phyloP scores from a whole-genome alignment of 2,329 filamentous ascomycete genomes.

The Penicillium sp. region DNA sequence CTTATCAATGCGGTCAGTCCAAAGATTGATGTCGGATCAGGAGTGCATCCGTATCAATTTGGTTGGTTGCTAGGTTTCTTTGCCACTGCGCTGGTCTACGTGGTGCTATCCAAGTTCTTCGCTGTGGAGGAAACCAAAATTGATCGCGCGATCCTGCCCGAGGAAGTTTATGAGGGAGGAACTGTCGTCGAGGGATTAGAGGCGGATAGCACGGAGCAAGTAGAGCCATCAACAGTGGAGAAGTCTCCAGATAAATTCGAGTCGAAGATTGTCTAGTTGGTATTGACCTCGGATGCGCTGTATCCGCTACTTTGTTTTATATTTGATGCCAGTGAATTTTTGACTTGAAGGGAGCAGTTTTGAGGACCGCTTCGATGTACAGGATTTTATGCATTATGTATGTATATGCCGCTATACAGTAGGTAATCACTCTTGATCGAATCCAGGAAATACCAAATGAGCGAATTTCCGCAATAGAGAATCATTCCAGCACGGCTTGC shows the following conservation, averaged over 20 bases:
- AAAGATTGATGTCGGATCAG: slow-evolving; percentile 46
- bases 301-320: too few species aligned
- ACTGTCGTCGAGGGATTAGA: slow-evolving; percentile 27
- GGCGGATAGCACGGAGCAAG: slow-evolving; percentile 13
- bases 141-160: slow-evolving; percentile 37
- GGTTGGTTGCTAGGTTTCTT: slow-evolving; percentile 70
- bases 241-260: too few species aligned
- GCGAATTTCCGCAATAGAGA: too few species aligned
- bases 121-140: slow-evolving; percentile 58
- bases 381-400: neutral
- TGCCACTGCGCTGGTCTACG: slow-evolving; percentile 61
- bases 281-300: too few species aligned
- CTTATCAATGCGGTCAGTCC: slow-evolving; percentile 52
- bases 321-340: too few species aligned
- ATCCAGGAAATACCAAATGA: too few species aligned
- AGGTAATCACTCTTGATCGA: too few species aligned
- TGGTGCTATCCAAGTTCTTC: slow-evolving; percentile 52
- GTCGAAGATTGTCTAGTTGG: neutral
- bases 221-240: slow-evolving; percentile 4
- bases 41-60: slow-evolving; percentile 64
- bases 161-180: slow-evolving; percentile 40
- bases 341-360: too few species aligned
- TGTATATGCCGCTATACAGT: too few species aligned
- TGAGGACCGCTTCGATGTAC: neutral
- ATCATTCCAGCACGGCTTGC: too few species aligned